These are phyloP conservation scores for Multifurca ochricompacta DNA, from an alignment of 768 basidiomycete species.

Conservation along the genomic window DNA sequence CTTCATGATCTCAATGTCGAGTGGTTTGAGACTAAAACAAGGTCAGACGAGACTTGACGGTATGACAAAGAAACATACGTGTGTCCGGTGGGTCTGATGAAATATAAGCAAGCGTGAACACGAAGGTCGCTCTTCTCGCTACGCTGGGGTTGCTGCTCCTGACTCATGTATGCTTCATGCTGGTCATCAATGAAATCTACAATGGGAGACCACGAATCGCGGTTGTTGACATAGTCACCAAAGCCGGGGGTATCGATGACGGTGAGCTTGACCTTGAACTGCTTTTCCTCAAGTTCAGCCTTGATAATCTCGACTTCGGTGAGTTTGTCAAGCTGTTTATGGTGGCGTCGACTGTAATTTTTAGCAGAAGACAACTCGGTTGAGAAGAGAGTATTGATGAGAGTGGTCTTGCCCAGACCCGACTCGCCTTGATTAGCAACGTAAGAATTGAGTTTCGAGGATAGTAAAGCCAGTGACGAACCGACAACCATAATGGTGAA, in stretches of 20 bases:
- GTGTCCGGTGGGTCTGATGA: constrained; percentile 92
- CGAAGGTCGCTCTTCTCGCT: constrained; percentile 90
- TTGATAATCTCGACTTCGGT: constrained; percentile 99
- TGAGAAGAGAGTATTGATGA: constrained; percentile 98
- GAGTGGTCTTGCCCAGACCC: constrained; percentile 92
- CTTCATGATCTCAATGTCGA: constrained; percentile 99
- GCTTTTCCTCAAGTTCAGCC: constrained; percentile 97
- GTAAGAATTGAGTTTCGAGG: not conserved
- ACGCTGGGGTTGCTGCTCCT: constrained; percentile 98
- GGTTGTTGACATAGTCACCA: constrained; percentile 99
- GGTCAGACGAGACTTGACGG: not conserved
- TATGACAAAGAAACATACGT: constrained; percentile 55
- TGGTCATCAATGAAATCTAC: constrained; percentile 98
- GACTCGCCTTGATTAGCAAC: constrained; percentile 67
- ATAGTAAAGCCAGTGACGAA: constrained; percentile 33
- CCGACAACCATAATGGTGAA: constrained; percentile 99
- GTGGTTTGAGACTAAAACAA: constrained; percentile 71
- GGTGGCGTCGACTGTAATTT: constrained; percentile 82
- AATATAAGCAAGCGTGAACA: constrained; percentile 96
- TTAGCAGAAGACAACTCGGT: constrained; percentile 90
- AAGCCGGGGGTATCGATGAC: constrained; percentile 99
- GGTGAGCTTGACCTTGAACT: constrained; percentile 98
- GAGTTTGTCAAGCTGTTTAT: constrained; percentile 97
- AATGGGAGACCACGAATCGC: constrained; percentile 96
- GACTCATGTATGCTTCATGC: constrained; percentile 92